These are phyloP conservation scores for Torulaspora gathmanii DNA, from an alignment of 805 yeast genomes.

Conservation along the genomic window DNA sequence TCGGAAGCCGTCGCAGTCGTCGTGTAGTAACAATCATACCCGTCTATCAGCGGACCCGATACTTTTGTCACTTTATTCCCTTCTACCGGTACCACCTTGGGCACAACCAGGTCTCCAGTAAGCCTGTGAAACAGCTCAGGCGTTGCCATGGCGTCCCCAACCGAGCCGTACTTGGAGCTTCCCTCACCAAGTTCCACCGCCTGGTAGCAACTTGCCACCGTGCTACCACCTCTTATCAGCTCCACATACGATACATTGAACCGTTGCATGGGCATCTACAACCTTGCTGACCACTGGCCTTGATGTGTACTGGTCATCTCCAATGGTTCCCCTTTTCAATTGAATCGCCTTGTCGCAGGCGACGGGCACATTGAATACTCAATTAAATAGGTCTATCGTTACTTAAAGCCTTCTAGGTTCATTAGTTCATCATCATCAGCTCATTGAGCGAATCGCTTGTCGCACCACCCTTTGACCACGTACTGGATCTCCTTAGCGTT, in stretches of 20 bases:
- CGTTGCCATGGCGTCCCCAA: slow-evolving; percentile 16
- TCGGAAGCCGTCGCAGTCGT: slow-evolving; percentile 14
- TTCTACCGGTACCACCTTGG: slow-evolving; percentile 28
- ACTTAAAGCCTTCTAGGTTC: background rate
- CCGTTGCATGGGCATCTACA: slow-evolving; percentile 12
- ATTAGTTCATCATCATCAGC: slow-evolving; percentile 2
- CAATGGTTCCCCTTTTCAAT: slow-evolving; percentile 34
- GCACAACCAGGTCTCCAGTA: slow-evolving; percentile 30
- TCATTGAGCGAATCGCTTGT: slow-evolving; percentile 21
- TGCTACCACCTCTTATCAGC: slow-evolving; percentile 20
- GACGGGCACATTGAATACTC: background rate
- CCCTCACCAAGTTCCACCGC: slow-evolving; percentile 8
- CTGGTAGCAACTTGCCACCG: slow-evolving; percentile 27
- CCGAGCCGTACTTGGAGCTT: slow-evolving; percentile 23
- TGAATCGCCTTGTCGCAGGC: slow-evolving; percentile 16
- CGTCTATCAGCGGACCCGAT: slow-evolving; percentile 30
- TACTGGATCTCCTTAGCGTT: slow-evolving; percentile 25
- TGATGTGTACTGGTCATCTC: background rate
- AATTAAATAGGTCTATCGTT: background rate
- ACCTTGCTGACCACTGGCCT: background rate
- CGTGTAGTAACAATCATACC: slow-evolving; percentile 35
- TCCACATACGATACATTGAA: slow-evolving; percentile 29
- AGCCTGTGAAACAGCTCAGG: slow-evolving; percentile 27
- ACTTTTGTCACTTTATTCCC: slow-evolving; percentile 36
- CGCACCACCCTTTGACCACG: slow-evolving; percentile 37